Conservation (phyloP, 1,284 basidiomycete genomes). For the Heimioporus punctisporus region DNA sequence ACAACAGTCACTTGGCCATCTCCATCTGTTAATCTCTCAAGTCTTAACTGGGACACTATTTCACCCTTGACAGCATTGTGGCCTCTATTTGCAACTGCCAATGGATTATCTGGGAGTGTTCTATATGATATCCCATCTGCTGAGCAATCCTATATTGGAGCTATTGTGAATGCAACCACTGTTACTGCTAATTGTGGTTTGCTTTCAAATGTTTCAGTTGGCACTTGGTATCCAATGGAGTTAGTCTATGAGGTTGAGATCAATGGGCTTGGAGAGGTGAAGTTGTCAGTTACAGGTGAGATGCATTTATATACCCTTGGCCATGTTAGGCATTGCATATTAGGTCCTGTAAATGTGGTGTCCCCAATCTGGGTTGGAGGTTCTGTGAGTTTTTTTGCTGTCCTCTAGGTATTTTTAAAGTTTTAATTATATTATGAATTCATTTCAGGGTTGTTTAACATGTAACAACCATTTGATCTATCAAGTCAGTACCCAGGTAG, state of each 20-base stretch:
- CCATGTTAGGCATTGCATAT: neutral
- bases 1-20: constrained; percentile 10
- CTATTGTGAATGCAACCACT: constrained; percentile 10
- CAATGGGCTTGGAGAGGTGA: constrained; percentile 5
- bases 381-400: neutral
- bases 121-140: constrained; percentile 13
- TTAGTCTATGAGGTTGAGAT: neutral
- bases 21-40: neutral
- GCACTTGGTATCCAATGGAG: neutral
- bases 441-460: neutral
- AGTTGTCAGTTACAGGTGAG: neutral
- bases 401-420: no score
- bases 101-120: constrained; percentile 10
- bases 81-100: constrained; percentile 2
- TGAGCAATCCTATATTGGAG: neutral
- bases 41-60: constrained; percentile 2
- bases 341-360: neutral
- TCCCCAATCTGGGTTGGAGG: no score
- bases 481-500: neutral
- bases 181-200: constrained; percentile 15
- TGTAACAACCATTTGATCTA: neutral
- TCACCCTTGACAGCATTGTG: neutral
- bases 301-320: neutral
- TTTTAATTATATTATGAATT: no score
- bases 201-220: constrained; percentile 1